Percentiles rank a stretch among this genome's conserved stretches.
Conservation (phyloP, 257 asterid species). For the Plantago elongata region DNA sequence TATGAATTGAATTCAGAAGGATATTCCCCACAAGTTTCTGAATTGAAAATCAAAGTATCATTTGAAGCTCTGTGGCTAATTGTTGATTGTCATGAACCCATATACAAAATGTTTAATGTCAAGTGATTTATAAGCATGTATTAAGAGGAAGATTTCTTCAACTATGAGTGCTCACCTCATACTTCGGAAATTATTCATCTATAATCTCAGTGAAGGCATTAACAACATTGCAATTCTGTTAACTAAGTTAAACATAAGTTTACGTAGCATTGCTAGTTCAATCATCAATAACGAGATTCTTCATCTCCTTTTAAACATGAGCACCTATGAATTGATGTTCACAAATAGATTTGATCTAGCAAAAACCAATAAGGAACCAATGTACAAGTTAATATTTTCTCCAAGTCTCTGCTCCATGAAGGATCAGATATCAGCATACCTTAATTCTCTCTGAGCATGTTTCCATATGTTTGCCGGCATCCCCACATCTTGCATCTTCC, state of each 20-base stretch:
- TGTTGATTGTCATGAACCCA: neutral
- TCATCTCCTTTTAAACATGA: no score
- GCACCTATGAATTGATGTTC: neutral
- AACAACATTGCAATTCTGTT: slow-evolving; percentile 1
- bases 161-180: slow-evolving; percentile 7
- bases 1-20: slow-evolving; percentile 27
- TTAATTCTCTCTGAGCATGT: slow-evolving; percentile 89
- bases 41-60: neutral
- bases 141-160: slow-evolving; percentile 1
- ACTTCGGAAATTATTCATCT: slow-evolving; percentile 3
- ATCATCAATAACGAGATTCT: neutral
- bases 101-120: neutral
- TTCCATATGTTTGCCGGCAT: slow-evolving; percentile 97
- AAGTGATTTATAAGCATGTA: slow-evolving; percentile 3
- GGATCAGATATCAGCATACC: slow-evolving; percentile 30
- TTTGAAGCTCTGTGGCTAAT: no score
- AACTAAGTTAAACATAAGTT: slow-evolving; percentile 8
- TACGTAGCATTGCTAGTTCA: slow-evolving; percentile 18
- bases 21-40: slow-evolving; percentile 6
- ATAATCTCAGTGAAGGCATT: slow-evolving; percentile 6
- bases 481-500: slow-evolving; percentile 93
- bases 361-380: no score
- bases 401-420: no score
- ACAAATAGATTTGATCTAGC: slow-evolving; percentile 2
- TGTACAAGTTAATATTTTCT: no score